These are phyloP conservation scores for Sporothrix brunneoviolacea DNA, from an alignment of 2,329 filamentous ascomycete species.

Conservation along the genomic window DNA sequence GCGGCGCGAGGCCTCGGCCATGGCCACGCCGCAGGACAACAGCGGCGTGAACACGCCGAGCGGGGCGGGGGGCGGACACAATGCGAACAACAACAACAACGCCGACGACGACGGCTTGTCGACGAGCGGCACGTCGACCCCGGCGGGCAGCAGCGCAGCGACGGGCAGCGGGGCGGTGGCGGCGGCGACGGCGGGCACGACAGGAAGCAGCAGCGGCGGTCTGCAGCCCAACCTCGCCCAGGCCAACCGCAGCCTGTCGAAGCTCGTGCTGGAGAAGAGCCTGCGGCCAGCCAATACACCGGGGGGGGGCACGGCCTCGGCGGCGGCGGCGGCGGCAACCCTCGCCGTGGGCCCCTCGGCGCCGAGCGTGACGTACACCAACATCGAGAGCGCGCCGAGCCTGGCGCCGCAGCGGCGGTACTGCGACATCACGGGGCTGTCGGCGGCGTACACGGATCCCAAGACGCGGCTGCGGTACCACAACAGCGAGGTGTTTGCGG, in stretches of 20 bases:
- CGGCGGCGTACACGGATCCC: slow-evolving; percentile 88
- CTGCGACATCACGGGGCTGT: slow-evolving; percentile 90
- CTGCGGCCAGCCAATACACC: slow-evolving; percentile 42
- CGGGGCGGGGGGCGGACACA: slow-evolving; percentile 24
- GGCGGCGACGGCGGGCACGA: slow-evolving; percentile 36
- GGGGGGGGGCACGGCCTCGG: not conserved
- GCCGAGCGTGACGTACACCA: slow-evolving; percentile 82
- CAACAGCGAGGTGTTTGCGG: slow-evolving; percentile 82
- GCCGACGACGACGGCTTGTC: slow-evolving; percentile 43
- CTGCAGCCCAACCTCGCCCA: slow-evolving; percentile 72
- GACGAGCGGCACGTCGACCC: slow-evolving; percentile 53
- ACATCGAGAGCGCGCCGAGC: slow-evolving; percentile 85
- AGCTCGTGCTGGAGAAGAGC: slow-evolving; percentile 82
- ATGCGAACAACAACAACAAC: slow-evolving; percentile 25
- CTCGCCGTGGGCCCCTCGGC: slow-evolving; percentile 35
- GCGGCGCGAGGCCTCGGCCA: slow-evolving; percentile 79
- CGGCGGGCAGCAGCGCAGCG: slow-evolving; percentile 48
- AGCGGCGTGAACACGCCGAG: slow-evolving; percentile 69
- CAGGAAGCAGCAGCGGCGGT: slow-evolving; percentile 25
- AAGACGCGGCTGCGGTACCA: slow-evolving; percentile 92
- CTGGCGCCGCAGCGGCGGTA: slow-evolving; percentile 80
- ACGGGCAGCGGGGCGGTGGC: slow-evolving; percentile 52
- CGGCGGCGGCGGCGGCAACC: not conserved
- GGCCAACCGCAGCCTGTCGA: slow-evolving; percentile 77
- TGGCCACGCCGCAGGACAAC: slow-evolving; percentile 64